These are phyloP conservation scores for Ophioceras dolichostomum DNA, from an alignment of 2,329 filamentous ascomycete species.

Conservation along the genomic window DNA sequence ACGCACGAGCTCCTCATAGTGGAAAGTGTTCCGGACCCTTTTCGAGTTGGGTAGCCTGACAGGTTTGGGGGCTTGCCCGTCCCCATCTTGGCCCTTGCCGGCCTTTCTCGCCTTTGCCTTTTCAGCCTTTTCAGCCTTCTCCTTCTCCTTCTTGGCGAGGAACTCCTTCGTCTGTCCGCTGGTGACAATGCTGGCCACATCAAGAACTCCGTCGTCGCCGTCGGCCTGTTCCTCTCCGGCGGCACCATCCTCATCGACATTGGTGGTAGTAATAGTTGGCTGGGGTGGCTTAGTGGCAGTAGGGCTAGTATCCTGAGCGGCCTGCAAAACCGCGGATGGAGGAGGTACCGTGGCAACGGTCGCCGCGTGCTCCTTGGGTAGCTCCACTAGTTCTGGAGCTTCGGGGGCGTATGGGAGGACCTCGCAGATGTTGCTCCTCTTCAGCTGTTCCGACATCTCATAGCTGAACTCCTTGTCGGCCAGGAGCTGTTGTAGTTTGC, in stretches of 20 bases:
- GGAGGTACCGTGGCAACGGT: slow-evolving; percentile 11
- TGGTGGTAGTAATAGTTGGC: slow-evolving; percentile 6
- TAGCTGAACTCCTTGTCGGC: slow-evolving; percentile 43
- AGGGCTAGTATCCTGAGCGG: slow-evolving; percentile 23
- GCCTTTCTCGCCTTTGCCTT: slow-evolving; percentile 41
- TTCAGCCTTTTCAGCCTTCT: slow-evolving; percentile 57
- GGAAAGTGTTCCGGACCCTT: slow-evolving; percentile 55
- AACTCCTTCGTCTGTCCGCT: slow-evolving; percentile 74
- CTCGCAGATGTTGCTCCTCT: slow-evolving; percentile 54
- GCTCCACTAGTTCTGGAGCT: slow-evolving; percentile 32
- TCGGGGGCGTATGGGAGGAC: slow-evolving; percentile 45
- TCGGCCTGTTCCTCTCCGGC: slow-evolving; percentile 28
- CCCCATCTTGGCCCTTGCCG: slow-evolving; percentile 45
- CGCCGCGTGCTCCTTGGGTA: slow-evolving; percentile 25
- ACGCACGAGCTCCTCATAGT: slow-evolving; percentile 56
- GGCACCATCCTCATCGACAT: slow-evolving; percentile 19
- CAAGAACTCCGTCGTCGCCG: slow-evolving; percentile 61
- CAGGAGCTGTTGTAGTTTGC: slow-evolving; percentile 56
- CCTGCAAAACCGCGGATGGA: slow-evolving; percentile 16
- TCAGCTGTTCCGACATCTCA: slow-evolving; percentile 60
- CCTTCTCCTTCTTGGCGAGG: slow-evolving; percentile 69
- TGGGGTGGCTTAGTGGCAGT: too few relatives aligned
- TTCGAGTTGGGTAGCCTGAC: slow-evolving; percentile 60
- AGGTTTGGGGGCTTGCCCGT: slow-evolving; percentile 39
- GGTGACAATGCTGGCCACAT: slow-evolving; percentile 75